A percentile compares a stretch with the other conserved stretches of the same genome.
Conservation (phyloP, 2,329 filamentous ascomycete genomes). For the Phyllosticta paracitricarpa region DNA sequence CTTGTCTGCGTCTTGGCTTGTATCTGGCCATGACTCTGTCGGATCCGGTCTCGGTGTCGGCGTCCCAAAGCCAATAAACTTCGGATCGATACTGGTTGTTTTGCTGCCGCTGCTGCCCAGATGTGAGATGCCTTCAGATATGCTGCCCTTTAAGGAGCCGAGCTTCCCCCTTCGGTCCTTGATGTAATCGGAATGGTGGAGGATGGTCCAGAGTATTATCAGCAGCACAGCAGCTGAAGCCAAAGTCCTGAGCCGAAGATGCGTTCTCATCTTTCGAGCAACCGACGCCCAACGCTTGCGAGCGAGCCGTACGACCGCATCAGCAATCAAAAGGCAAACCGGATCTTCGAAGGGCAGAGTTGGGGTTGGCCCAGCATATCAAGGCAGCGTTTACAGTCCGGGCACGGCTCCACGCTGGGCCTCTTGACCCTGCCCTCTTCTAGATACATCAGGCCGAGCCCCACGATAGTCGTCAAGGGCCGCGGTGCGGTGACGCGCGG, state of each 20-base stretch:
- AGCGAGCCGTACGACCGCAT: background rate
- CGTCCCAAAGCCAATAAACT: conserved; percentile 7
- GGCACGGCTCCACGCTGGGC: background rate
- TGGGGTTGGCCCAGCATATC: background rate
- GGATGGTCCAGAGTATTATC: background rate
- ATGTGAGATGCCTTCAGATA: background rate
- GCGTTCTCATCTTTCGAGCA: conserved; percentile 6
- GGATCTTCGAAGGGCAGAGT: background rate
- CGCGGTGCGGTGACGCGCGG: background rate
- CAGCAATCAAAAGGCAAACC: background rate
- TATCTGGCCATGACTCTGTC: background rate
- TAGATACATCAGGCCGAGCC: background rate
- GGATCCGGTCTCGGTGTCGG: background rate
- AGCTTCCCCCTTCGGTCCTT: background rate
- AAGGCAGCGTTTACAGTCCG: background rate
- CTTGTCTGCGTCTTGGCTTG: background rate
- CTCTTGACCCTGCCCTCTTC: background rate
- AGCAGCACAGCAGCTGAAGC: conserved; percentile 1
- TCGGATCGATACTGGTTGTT: background rate
- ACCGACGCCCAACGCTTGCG: background rate
- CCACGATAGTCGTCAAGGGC: background rate
- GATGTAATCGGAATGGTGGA: conserved; percentile 2
- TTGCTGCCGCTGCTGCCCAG: background rate
- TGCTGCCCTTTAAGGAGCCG: background rate
- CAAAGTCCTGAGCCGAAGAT: conserved; percentile 1